Evolutionary conservation across 2,329 filamentous ascomycete species (phyloP).

Genomic region (Colletotrichum shisoi): DNA sequence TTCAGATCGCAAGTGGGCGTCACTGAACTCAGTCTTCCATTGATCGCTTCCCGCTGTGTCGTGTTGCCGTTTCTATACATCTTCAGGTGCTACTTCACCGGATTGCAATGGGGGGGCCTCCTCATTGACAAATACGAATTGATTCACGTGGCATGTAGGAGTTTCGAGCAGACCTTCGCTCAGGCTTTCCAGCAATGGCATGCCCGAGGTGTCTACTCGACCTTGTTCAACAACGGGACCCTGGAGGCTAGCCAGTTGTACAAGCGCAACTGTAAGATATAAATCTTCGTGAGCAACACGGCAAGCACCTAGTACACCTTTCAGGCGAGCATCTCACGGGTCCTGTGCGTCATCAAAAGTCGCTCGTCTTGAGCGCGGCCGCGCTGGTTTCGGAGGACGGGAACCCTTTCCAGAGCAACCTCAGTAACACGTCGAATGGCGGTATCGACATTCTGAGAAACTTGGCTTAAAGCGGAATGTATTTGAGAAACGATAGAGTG

Average conservation of each 20-base stretch:
- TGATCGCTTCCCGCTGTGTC: not conserved
- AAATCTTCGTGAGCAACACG: conserved; percentile 59
- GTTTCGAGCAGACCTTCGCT: conserved; percentile 52
- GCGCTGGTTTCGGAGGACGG: conserved; percentile 56
- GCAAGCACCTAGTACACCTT: conserved; percentile 57
- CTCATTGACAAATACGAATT: conserved; percentile 58
- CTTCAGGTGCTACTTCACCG: not conserved
- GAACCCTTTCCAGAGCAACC: conserved; percentile 60
- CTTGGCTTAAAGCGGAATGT: too few species aligned
- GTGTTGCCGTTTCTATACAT: not conserved
- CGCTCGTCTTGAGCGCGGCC: conserved; percentile 52
- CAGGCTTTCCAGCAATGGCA: conserved; percentile 55
- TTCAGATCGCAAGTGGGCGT: not conserved
- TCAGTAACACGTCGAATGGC: conserved; percentile 59
- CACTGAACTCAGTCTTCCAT: not conserved
- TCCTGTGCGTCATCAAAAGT: conserved; percentile 58
- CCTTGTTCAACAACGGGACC: conserved; percentile 25
- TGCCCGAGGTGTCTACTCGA: conserved; percentile 47
- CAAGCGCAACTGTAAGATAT: conserved; percentile 62
- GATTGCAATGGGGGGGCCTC: conserved; percentile 56
- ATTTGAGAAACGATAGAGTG: too few species aligned
- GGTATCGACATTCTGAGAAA: conserved; percentile 50
- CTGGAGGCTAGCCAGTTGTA: conserved; percentile 65
- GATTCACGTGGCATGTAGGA: conserved; percentile 58
- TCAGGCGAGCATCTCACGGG: conserved; percentile 57